Percentiles rank a stretch among this genome's conserved stretches.
Conservation (phyloP, 2,329 filamentous ascomycete genomes). For the Ceratocystis harringtonii region DNA sequence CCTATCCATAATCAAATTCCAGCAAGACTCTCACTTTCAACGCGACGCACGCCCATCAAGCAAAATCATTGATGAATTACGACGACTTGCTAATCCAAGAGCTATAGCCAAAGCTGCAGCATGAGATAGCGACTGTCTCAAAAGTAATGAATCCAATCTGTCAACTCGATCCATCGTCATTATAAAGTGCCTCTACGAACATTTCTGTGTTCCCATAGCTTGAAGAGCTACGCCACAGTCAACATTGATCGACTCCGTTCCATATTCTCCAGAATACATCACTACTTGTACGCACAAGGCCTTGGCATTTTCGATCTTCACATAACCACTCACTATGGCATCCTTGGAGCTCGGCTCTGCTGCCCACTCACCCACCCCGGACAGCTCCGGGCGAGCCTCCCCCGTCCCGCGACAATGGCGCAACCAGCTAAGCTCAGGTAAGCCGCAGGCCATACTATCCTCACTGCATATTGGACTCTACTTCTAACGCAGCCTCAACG, state of each 20-base stretch:
- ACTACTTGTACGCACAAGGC: neutral
- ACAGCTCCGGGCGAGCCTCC: constrained; percentile 70
- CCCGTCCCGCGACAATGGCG: constrained; percentile 63
- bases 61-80: neutral
- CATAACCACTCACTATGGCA: constrained; percentile 1
- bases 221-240: neutral
- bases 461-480: neutral
- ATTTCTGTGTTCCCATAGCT: neutral
- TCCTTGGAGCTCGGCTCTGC: constrained; percentile 27
- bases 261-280: neutral
- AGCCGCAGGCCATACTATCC: constrained; percentile 14
- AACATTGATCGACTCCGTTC: neutral
- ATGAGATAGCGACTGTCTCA: neutral
- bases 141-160: neutral
- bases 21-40: neutral
- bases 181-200: neutral
- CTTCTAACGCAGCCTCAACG: neutral
- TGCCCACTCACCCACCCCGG: constrained; percentile 48
- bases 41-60: constrained; percentile 1
- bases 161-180: neutral
- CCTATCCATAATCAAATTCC: neutral
- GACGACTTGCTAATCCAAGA: neutral
- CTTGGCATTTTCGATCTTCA: neutral
- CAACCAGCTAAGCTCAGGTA: constrained; percentile 64
- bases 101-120: neutral